Evolutionary conservation across 495 filamentous ascomycete genomes (phyloP), one percentile per base, ranked within the genome.

Genomic region (Penicillium roqueforti): DNA sequence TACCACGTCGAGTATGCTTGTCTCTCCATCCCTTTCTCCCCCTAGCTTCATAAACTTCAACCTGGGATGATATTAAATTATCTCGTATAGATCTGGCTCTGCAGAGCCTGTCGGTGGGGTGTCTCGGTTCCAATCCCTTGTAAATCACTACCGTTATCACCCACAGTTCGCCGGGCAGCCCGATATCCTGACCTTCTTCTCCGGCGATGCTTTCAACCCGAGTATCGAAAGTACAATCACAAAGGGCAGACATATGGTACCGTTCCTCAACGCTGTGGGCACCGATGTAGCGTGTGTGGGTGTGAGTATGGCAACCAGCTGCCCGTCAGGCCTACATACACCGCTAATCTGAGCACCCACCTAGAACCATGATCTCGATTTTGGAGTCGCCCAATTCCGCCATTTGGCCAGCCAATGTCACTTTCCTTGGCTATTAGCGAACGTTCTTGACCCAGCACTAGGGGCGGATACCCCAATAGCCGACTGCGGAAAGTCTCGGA

Each of bases 281-380:
- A 91, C 87, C 7, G 79, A 86, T 63, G 86, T 85, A 19, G 88
- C 89, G 4, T 87, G 88, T 71, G 78, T 91, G 49, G 91, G 91
- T 47, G 87, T 90, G 75, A 60, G 85, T 78, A 57, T 37, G 42
- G 13, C 40, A 45, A 43, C 10, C 42, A 20, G n/a, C 36, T 55
- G 6, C n/a, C 22, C 31, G 37, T 26, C 54, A 6, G 28, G 41
- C 29, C 42, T 16, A 36, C 41, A 22, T 19, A 53, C 54, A 48
- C 38, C 48, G 54, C 57, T 62, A 32, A 63, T 50, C 26, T 55
- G 6, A 18, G 7, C 7, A 11, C 26, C 47, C 7, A 11, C 26
- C 47, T 54, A 84, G 80, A 96, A 96, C 65, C 91, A 96, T 68
- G 91, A 96, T 65, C 83, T 96, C 34, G 91, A 96, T 68, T 96